Percentiles rank a stretch among this genome's conserved stretches.
These are phyloP conservation scores for Chenopodium quinoa DNA, from an alignment of 148 eudicot species.

Conservation along the genomic window DNA sequence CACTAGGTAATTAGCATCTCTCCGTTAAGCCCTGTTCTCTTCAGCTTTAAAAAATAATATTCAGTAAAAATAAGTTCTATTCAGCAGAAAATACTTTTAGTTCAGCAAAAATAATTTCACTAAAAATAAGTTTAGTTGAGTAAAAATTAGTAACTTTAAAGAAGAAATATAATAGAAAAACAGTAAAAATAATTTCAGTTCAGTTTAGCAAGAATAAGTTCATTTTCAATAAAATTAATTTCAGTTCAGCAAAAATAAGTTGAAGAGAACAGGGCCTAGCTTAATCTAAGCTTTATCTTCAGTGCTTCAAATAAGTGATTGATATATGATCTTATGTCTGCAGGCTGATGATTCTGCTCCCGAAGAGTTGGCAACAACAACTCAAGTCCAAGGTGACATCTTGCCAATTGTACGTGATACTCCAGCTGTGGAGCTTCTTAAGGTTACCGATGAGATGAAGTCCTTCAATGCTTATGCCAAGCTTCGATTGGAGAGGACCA, in stretches of 20 bases:
- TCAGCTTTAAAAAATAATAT: no score
- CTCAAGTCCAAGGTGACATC: constrained; percentile 49
- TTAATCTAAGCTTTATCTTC: background rate
- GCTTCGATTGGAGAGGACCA: constrained; percentile 51
- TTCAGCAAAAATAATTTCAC: no score
- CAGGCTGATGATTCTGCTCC: constrained; percentile 67
- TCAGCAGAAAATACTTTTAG: no score
- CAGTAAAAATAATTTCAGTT: no score
- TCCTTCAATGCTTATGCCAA: constrained; percentile 50
- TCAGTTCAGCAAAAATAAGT: no score
- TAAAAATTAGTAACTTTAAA: background rate
- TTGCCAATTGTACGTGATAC: constrained; percentile 39
- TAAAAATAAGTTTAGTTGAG: no score
- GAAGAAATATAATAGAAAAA: no score
- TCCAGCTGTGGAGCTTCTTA: constrained; percentile 45
- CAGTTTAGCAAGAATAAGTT: no score
- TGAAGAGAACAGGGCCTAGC: no score
- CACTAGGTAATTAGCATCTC: constrained; percentile 42
- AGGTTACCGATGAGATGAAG: constrained; percentile 57
- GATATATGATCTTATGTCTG: constrained; percentile 31
- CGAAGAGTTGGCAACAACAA: constrained; percentile 46
- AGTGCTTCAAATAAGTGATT: background rate
- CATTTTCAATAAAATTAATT: no score
- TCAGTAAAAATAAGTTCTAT: no score
- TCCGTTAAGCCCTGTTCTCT: no score